Evolutionary conservation across 108 stramenopile genomes (phyloP).

Genomic region (Nitzschia palea): DNA sequence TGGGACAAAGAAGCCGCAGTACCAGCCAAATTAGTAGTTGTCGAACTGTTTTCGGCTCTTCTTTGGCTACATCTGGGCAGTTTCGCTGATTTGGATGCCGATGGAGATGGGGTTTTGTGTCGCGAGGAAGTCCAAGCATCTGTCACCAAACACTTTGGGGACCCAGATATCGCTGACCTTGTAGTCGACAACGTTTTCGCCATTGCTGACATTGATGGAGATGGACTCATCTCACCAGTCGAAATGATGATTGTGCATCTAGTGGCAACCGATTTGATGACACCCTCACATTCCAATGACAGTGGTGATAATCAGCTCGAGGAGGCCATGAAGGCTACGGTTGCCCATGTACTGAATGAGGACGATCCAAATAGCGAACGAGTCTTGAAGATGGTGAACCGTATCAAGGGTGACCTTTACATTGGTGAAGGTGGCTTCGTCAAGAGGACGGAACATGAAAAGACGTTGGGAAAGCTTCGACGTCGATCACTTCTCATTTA

Average conservation of each 20-base stretch:
- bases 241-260: constrained; percentile 33
- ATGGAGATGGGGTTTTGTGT: constrained; percentile 43
- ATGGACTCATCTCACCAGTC: constrained; percentile 35
- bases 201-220: constrained; percentile 39
- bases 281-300: not conserved
- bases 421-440: not conserved
- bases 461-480: not conserved
- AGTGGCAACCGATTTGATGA: constrained; percentile 27
- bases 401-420: not conserved
- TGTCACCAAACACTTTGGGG: constrained; percentile 16
- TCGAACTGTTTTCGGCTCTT: constrained; percentile 36
- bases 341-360: not conserved
- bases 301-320: not conserved
- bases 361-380: not conserved
- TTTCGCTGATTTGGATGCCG: constrained; percentile 42
- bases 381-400: not conserved
- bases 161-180: constrained; percentile 23
- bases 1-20: constrained; percentile 17
- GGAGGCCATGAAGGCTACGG: not conserved
- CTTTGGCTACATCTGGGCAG: constrained; percentile 46
- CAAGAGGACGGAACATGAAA: not conserved
- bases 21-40: constrained; percentile 33
- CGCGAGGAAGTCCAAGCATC: constrained; percentile 32
- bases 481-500: not conserved
- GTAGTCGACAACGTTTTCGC: constrained; percentile 41